Conservation (phyloP, 345 rosid genomes). For the Eucalyptus polybractea region DNA sequence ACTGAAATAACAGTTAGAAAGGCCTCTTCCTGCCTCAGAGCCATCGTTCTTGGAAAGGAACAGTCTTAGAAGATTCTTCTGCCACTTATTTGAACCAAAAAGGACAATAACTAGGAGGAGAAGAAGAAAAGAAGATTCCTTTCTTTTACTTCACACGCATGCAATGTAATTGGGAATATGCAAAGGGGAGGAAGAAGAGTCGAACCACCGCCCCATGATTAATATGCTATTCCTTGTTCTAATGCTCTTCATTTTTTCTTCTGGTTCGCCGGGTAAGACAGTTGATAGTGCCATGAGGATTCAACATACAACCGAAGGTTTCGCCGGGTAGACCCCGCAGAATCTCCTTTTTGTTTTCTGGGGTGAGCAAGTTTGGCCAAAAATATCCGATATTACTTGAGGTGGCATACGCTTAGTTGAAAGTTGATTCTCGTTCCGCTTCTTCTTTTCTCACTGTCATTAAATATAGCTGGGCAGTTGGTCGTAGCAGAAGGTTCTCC, state of each 20-base stretch:
- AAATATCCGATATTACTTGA: background rate
- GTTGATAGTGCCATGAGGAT: background rate
- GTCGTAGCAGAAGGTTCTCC: background rate
- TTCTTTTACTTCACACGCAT: background rate
- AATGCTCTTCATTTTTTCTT: background rate
- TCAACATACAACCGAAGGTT: background rate
- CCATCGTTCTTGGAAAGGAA: background rate
- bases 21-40: background rate
- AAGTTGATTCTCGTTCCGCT: background rate
- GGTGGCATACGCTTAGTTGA: background rate
- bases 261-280: background rate
- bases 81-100: background rate
- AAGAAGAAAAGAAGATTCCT: background rate
- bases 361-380: background rate
- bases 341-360: background rate
- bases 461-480: background rate
- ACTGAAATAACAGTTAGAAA: background rate
- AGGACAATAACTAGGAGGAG: background rate
- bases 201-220: background rate
- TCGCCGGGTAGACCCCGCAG: background rate
- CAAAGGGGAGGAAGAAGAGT: background rate
- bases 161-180: background rate
- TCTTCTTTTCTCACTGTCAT: background rate
- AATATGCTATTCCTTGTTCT: background rate
- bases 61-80: background rate